Evolutionary conservation across 2,329 filamentous ascomycete species (phyloP).

Genomic region (Neofusicoccum umdonicola): DNA sequence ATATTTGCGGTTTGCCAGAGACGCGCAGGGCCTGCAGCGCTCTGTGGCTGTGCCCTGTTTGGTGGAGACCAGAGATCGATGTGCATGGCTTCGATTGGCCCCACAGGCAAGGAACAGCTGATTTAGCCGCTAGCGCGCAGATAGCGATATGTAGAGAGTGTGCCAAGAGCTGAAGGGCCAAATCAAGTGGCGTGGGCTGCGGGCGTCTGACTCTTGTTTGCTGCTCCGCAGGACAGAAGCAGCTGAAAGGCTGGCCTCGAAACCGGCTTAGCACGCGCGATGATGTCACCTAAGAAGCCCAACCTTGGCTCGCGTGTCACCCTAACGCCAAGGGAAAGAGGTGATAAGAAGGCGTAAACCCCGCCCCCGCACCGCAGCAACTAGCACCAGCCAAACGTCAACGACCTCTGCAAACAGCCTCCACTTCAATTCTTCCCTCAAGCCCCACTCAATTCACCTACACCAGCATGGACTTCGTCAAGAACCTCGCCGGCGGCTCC

Average conservation of each 20-base stretch:
- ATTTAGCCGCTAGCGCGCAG: not conserved
- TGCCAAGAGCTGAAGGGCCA: not conserved
- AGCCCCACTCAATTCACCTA: not conserved
- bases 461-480: constrained; percentile 46
- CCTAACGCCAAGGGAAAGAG: not conserved
- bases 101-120: not conserved
- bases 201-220: not conserved
- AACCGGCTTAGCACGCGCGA: not conserved
- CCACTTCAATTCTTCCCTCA: not conserved
- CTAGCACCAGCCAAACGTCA: not conserved
- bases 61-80: not conserved
- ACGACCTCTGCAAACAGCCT: not conserved
- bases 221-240: not conserved
- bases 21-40: not conserved
- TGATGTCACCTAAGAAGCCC: not conserved
- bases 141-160: not conserved
- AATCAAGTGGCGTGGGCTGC: no score
- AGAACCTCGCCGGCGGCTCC: constrained; percentile 43
- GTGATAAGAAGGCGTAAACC: not conserved
- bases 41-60: not conserved
- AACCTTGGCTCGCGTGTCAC: not conserved
- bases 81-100: not conserved
- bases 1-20: no score
- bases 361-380: constrained; percentile 3
- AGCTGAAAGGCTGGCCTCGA: not conserved